These are phyloP conservation scores for Cyberlindnera suaveolens DNA, from an alignment of 805 yeast species.

Conservation along the genomic window DNA sequence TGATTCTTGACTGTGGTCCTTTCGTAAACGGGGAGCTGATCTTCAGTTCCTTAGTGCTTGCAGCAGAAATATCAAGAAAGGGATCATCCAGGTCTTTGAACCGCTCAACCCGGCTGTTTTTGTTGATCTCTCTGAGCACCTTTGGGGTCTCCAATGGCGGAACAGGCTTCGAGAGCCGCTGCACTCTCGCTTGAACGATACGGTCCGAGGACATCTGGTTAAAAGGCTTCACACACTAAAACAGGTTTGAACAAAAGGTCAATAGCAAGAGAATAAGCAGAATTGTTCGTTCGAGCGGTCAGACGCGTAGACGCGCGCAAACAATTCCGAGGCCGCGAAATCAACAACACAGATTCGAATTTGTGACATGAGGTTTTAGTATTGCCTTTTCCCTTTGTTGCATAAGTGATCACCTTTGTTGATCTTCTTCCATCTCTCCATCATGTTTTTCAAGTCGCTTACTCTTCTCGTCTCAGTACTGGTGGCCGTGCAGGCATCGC, in stretches of 20 bases:
- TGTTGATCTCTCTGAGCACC: slow-evolving; percentile 3
- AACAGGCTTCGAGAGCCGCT: too few species aligned
- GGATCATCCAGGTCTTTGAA: slow-evolving; percentile 11
- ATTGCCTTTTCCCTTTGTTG: too few species aligned
- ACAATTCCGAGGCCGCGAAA: too few species aligned
- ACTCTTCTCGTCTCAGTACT: slow-evolving; percentile 2
- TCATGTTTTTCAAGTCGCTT: not conserved
- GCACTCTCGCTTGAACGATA: too few species aligned
- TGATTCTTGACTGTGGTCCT: not conserved
- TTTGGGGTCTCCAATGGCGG: not conserved
- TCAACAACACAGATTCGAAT: too few species aligned
- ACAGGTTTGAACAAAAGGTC: too few species aligned
- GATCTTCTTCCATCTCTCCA: not conserved
- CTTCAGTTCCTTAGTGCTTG: slow-evolving; percentile 7
- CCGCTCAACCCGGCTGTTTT: not conserved
- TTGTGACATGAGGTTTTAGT: too few species aligned
- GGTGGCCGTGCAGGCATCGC: slow-evolving; percentile 32
- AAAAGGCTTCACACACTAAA: too few species aligned
- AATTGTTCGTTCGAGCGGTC: too few species aligned
- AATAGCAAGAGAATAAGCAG: too few species aligned
- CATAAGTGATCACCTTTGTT: not conserved
- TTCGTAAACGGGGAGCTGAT: slow-evolving; percentile 17
- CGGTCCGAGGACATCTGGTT: too few species aligned
- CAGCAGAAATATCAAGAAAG: slow-evolving; percentile 13
- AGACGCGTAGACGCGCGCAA: too few species aligned